phyloP scores from a whole-genome alignment of 371 early-diverging fungal species.

The Funneliformis caledonium region DNA sequence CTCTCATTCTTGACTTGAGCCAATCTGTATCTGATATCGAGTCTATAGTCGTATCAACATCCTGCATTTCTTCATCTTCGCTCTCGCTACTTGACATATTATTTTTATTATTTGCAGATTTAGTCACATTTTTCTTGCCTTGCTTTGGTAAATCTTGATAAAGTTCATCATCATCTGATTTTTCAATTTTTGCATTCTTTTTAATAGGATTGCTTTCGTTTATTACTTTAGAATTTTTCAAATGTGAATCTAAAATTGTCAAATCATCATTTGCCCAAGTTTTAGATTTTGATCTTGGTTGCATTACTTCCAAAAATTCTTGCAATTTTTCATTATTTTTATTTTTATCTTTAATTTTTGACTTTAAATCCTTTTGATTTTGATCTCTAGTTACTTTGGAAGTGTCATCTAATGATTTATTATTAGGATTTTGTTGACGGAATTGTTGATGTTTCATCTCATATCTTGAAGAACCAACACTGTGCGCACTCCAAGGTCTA shows the following conservation, averaged over 20 bases:
- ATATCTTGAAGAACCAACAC: constrained; percentile 76
- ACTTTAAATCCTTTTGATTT: constrained; percentile 45
- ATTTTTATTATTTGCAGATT: constrained; percentile 42
- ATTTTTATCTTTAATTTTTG: not conserved
- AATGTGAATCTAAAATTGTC: constrained; percentile 42
- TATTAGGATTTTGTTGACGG: not conserved
- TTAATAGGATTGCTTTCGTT: constrained; percentile 30
- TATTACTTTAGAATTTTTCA: constrained; percentile 47
- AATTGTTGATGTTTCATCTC: constrained; percentile 46
- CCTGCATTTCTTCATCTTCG: constrained; percentile 32
- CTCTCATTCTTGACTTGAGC: constrained; percentile 65
- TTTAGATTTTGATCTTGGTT: constrained; percentile 74
- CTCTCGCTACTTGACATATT: constrained; percentile 25
- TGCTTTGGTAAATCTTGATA: constrained; percentile 41
- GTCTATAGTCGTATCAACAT: not conserved
- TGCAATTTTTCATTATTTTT: constrained; percentile 75
- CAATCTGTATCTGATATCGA: constrained; percentile 73
- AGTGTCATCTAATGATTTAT: not conserved
- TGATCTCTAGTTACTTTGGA: not conserved
- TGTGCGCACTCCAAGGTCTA: constrained; percentile 89
- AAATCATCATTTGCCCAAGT: constrained; percentile 95
- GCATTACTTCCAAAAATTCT: constrained; percentile 92
- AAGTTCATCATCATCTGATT: constrained; percentile 46
- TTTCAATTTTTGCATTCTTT: constrained; percentile 44
- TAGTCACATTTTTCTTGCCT: not conserved